These are phyloP conservation scores for Thielaviopsis populi DNA, from an alignment of 2,329 filamentous ascomycete species.

Conservation along the genomic window DNA sequence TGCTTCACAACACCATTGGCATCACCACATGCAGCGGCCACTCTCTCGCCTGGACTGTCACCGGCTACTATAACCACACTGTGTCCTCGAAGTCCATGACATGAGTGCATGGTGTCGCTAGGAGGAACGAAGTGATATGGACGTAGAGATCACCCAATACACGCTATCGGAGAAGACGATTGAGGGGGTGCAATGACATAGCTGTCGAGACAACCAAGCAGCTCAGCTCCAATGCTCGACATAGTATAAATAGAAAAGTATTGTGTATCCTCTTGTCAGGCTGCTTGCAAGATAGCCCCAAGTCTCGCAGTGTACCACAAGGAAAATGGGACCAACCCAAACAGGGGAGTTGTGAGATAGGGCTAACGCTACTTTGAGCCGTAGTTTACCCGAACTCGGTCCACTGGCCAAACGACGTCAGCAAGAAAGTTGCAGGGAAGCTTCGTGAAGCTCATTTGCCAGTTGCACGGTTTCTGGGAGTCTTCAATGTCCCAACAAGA, in stretches of 20 bases:
- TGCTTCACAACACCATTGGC: neutral
- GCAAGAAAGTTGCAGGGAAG: neutral
- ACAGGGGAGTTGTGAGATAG: neutral
- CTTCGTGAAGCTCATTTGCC: neutral
- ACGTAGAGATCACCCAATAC: neutral
- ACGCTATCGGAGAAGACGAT: neutral
- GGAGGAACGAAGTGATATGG: neutral
- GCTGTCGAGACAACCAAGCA: neutral
- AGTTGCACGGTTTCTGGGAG: neutral
- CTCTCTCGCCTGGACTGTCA: constrained; percentile 8
- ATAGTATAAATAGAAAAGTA: neutral
- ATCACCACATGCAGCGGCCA: constrained; percentile 1
- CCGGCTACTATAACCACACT: constrained; percentile 6
- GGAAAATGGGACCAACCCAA: neutral
- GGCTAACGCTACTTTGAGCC: neutral
- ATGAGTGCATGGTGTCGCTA: neutral
- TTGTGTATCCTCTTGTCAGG: neutral
- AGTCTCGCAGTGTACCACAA: neutral
- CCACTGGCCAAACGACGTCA: neutral
- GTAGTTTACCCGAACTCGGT: neutral
- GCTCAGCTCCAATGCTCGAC: neutral
- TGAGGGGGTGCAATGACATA: neutral
- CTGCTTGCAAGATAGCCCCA: too few species aligned
- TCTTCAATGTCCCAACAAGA: neutral
- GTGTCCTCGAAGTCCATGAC: neutral